Base-by-base conservation (phyloP, 1,284 basidiomycete species). In the Pisolithus thermaeus region DNA sequence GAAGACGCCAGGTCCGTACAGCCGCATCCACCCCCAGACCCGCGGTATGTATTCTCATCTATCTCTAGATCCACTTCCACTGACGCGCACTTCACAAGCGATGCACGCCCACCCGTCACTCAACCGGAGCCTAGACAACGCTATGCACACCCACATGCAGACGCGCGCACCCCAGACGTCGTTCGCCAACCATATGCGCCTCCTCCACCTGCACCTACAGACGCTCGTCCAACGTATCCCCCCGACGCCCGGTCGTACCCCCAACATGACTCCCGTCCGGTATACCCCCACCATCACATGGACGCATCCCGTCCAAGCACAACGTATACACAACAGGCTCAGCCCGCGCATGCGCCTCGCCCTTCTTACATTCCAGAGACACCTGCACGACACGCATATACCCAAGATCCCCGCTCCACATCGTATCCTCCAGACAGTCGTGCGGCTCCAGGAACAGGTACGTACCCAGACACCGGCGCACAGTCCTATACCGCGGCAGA, bases 111-210 rank as follows among this genome's bases (percentile, higher is more conserved):
- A 46, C 44, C 53, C 44, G 51, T 56, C 47, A 25, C 50, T 47
- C 63, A 67, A 54, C 64, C 65, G 12, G 39, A 39, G 25, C n/a
- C 47, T 16, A 35, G 39, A 12, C 23, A 55, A 37, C 59, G 65
- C 3, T 56, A 67, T 42, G 2, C 61, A 38, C 56, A 56, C 47
- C 23, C 39, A 49, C 51, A 46, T 8, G 25, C 55, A 4, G 62
- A 63, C 39, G 20, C 27, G 16, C 42, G 42, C 0, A 25, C 42
- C 5, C 16, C 27, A 28, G 42, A 43, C 8, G 27, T 56, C 7
- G 60, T 63, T 28, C 62, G 62, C 35, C 61, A 62, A 41, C n/a
- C 44, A 8, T 67, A 65, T 35, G 4, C 61, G 40, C 58, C 62
- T 5, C 52, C 12, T 27, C 42, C 52, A 5, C n/a, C 58, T 48